phyloP scores from a whole-genome alignment of 768 basidiomycete species.

The Mycena galopus region DNA sequence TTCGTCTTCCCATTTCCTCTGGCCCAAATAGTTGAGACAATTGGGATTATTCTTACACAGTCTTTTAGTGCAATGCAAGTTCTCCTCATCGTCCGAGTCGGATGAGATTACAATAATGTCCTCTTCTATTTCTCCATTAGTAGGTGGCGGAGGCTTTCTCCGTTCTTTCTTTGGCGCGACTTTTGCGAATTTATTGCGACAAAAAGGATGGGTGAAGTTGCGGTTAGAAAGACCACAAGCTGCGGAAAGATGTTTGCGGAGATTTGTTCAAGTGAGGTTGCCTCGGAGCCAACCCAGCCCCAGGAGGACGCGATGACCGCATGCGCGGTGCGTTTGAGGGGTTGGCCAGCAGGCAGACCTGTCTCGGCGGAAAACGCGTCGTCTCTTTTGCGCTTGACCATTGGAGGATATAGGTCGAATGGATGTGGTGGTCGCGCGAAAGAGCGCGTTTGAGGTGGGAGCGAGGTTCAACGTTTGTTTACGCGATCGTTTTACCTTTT shows the following conservation, averaged over 20 bases:
- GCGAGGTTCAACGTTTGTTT: conserved; percentile 7
- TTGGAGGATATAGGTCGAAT: conserved; percentile 42
- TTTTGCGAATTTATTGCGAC: conserved; percentile 67
- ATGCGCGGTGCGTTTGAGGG: conserved; percentile 69
- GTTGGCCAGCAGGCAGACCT: conserved; percentile 73
- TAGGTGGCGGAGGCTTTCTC: conserved; percentile 29
- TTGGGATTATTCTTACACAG: conserved; percentile 82
- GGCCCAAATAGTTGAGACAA: conserved; percentile 91
- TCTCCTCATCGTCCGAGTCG: conserved; percentile 58
- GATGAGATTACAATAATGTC: conserved; percentile 76
- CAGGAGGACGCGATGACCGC: conserved; percentile 68
- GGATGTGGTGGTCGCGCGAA: conserved; percentile 22
- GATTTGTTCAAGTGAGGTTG: conserved; percentile 68
- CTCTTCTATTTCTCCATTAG: conserved; percentile 62
- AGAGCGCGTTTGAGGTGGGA: conserved; percentile 27
- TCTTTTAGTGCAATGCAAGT: conserved; percentile 67
- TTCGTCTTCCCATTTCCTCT: conserved; percentile 83
- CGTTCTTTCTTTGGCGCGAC: conserved; percentile 36
- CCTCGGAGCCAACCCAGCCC: conserved; percentile 86
- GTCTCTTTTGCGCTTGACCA: conserved; percentile 74
- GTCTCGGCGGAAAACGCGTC: conserved; percentile 53
- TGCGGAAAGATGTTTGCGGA: conserved; percentile 73
- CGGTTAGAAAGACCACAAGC: conserved; percentile 75
- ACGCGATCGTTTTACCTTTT: conserved; percentile 11
- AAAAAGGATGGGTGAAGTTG: conserved; percentile 65